phyloP scores from a whole-genome alignment of 176 grass and related monocot species.

The Calamus simplicifolius region DNA sequence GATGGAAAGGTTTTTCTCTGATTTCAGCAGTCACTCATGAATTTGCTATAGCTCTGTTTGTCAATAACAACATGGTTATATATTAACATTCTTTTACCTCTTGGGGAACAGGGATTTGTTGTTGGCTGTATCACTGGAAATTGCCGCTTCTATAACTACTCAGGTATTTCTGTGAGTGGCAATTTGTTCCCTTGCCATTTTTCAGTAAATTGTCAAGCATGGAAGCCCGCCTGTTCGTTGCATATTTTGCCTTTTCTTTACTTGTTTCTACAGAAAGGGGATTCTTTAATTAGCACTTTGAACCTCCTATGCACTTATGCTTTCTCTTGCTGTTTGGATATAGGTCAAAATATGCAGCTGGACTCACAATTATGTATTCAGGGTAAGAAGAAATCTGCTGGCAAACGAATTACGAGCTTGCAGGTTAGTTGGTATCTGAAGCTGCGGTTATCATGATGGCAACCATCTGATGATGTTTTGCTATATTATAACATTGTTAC shows the following conservation, averaged over 20 bases:
- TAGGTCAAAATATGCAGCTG: slow-evolving; percentile 57
- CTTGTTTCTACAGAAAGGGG: too few species aligned
- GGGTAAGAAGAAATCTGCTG: slow-evolving; percentile 53
- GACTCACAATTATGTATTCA: slow-evolving; percentile 43
- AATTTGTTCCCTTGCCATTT: too few species aligned
- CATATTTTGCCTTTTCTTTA: neutral
- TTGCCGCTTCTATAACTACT: slow-evolving; percentile 68
- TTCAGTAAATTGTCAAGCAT: too few species aligned
- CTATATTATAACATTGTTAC: too few species aligned
- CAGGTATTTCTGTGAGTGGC: slow-evolving; percentile 25
- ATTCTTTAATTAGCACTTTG: too few species aligned
- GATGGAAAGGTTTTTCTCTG: slow-evolving; percentile 69
- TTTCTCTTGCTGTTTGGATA: neutral
- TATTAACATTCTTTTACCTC: slow-evolving; percentile 1
- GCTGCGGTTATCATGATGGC: neutral
- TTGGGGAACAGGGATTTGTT: slow-evolving; percentile 54
- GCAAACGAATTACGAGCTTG: slow-evolving; percentile 55
- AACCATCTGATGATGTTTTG: too few species aligned
- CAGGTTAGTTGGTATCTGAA: slow-evolving; percentile 37
- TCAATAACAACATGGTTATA: too few species aligned
- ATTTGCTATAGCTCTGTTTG: too few species aligned
- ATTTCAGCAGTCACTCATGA: slow-evolving; percentile 8
- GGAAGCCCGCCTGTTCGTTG: neutral
- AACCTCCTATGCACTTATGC: neutral
- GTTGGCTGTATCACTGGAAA: slow-evolving; percentile 62